Evolutionary conservation across 1,284 basidiomycete genomes (phyloP), one percentile per base, ranked within the genome.

Genomic region (Grifola frondosa): DNA sequence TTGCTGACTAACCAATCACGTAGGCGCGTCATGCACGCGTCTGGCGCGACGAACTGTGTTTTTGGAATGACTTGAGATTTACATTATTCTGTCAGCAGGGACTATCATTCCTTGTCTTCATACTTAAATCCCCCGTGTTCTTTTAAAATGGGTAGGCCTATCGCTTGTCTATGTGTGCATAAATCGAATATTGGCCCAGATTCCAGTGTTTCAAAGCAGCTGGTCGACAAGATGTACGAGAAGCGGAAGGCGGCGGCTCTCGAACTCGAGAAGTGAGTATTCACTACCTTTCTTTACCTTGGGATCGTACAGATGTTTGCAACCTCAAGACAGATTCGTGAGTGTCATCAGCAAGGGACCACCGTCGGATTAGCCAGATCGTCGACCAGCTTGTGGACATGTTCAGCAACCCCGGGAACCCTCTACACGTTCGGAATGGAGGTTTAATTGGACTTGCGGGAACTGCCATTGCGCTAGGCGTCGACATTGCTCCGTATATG

Each of bases 401-500:
- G 82, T 94, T 96, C 69, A 87, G 74, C 60, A 85, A 88, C 50
- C 67, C 79, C 9, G 74, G 81, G 15, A 91, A 93, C 59, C 82
- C 90, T 3, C 71, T 94, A 29, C 93, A 97, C 59, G 84, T 92
- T 33, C 80, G 95, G 38, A 97, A 97, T 62, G 97, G 97, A 29
- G 96, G 95, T 26, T 76, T 98, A 41, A 98, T 99, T 59, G 97
- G 97, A 12, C 80, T 99, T 0, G 97, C 97, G 1, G 96, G 92
- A 21, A 92, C 93, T 16, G 93, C 92, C 17, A 98, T 99, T 61
- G 96, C 97, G 4, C 74, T 99, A 2, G 92, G 94, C 3, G 85
- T 93, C 15, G 91, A 97, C 53, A 82, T 98, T 40, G 88, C 94
- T 3, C 88, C 91, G 6, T 96, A 96, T 70, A 88, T 99, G 76